These are phyloP conservation scores for Isabelozyma rhagii DNA, from an alignment of 805 yeast genomes.

Conservation along the genomic window DNA sequence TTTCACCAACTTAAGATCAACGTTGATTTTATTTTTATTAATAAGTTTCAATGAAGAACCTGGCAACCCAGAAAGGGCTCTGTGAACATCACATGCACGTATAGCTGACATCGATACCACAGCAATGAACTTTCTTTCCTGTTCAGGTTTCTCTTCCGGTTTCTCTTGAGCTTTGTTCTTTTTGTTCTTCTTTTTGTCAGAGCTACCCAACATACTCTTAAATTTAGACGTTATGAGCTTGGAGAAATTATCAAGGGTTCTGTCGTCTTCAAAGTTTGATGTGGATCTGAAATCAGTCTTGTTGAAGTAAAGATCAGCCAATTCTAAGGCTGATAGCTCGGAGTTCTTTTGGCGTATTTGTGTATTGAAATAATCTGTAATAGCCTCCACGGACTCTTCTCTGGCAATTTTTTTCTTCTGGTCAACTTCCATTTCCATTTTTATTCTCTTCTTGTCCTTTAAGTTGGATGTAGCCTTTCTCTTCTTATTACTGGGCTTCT, in stretches of 20 bases:
- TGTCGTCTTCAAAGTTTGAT: conserved; percentile 48
- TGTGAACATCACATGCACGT: conserved; percentile 80
- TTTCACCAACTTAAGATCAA: conserved; percentile 50
- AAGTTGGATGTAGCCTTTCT: conserved; percentile 39
- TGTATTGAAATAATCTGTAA: conserved; percentile 66
- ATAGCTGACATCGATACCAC: conserved; percentile 73
- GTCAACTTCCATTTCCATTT: conserved; percentile 61
- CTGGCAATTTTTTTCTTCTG: conserved; percentile 55
- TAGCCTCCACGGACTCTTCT: conserved; percentile 49
- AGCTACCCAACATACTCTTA: conserved; percentile 41
- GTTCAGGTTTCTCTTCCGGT: conserved; percentile 7
- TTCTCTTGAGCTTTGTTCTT: conserved; percentile 21
- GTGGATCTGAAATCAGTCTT: conserved; percentile 60
- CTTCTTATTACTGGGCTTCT: conserved; percentile 7
- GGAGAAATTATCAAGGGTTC: conserved; percentile 55
- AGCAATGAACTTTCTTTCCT: conserved; percentile 45
- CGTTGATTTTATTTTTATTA: conserved; percentile 67
- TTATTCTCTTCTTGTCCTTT: conserved; percentile 62
- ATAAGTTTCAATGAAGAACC: conserved; percentile 67
- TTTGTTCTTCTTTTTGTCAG: conserved; percentile 25
- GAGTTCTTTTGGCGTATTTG: conserved; percentile 58
- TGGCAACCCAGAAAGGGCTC: conserved; percentile 50
- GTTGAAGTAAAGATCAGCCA: conserved; percentile 60
- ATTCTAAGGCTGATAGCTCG: conserved; percentile 72
- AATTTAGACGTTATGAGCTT: conserved; percentile 53